Conservation (phyloP, 1,284 basidiomycete genomes). For the Cryptococcus jaspeensis region DNA sequence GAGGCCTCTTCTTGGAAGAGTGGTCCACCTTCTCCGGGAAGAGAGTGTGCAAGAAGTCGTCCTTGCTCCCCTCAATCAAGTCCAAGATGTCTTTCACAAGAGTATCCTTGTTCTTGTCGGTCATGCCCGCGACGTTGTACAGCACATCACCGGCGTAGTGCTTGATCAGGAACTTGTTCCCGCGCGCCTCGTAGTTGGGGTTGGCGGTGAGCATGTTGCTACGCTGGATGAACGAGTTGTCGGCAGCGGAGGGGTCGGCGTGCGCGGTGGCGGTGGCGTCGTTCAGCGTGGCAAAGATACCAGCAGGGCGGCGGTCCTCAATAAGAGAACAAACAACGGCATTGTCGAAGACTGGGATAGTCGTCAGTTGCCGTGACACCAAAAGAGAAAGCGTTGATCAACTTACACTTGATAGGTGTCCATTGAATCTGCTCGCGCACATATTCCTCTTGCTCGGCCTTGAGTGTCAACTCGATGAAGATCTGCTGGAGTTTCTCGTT, state of each 20-base stretch:
- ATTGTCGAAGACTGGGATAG: conserved; percentile 48
- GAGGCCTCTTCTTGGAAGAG: conserved; percentile 95
- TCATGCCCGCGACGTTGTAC: conserved; percentile 98
- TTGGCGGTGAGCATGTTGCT: conserved; percentile 76
- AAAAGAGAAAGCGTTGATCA: not conserved
- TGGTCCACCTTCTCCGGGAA: conserved; percentile 97
- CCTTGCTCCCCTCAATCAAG: conserved; percentile 74
- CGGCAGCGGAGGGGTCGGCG: conserved; percentile 92
- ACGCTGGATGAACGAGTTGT: conserved; percentile 95
- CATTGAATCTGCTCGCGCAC: conserved; percentile 98
- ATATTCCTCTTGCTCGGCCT: conserved; percentile 99
- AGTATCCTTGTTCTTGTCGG: conserved; percentile 99
- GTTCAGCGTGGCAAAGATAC: conserved; percentile 96
- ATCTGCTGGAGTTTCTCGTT: conserved; percentile 99
- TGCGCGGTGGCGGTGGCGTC: conserved; percentile 98
- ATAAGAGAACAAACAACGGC: conserved; percentile 93
- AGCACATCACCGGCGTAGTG: conserved; percentile 98
- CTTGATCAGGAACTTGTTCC: conserved; percentile 82
- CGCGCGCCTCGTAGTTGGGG: conserved; percentile 89
- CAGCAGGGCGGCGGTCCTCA: conserved; percentile 92
- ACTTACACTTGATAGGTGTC: conserved; percentile 87
- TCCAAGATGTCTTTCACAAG: conserved; percentile 93
- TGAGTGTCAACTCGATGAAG: conserved; percentile 97
- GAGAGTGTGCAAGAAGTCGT: conserved; percentile 79
- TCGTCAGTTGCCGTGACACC: not conserved